These are phyloP conservation scores for Xylariomycetidae sp. DNA, from an alignment of 2,329 filamentous ascomycete genomes.

Conservation along the genomic window DNA sequence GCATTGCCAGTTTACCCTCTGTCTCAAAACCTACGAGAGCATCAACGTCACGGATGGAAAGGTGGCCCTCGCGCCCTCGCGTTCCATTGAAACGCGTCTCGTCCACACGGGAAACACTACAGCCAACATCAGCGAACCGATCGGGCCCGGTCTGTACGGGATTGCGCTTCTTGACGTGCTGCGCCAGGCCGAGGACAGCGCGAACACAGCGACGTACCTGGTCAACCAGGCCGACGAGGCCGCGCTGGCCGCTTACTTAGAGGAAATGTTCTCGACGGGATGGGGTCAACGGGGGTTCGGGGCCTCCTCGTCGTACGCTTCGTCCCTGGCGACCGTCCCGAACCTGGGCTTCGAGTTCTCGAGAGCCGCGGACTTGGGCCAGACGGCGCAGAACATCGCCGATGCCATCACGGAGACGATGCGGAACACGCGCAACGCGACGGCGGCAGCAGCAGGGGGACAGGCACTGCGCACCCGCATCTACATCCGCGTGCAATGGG, in stretches of 20 bases:
- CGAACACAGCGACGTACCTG: neutral
- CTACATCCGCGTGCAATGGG: slow-evolving; percentile 6
- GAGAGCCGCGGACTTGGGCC: slow-evolving; percentile 1
- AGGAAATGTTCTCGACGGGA: slow-evolving; percentile 1
- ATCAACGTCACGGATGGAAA: slow-evolving; percentile 2
- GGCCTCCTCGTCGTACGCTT: too few species aligned
- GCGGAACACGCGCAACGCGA: slow-evolving; percentile 3
- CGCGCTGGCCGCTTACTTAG: neutral
- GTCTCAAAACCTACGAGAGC: slow-evolving; percentile 7
- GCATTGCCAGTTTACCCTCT: slow-evolving; percentile 5
- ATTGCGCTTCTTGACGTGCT: neutral
- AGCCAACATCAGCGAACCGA: neutral
- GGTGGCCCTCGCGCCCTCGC: neutral
- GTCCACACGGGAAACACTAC: neutral
- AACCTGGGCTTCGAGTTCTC: slow-evolving; percentile 5
- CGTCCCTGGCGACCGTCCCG: neutral
- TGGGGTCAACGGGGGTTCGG: neutral
- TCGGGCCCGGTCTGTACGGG: neutral
- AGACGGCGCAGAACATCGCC: slow-evolving; percentile 3
- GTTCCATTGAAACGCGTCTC: neutral
- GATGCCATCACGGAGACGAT: slow-evolving; percentile 5
- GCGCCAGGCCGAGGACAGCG: neutral
- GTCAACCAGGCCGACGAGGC: neutral
- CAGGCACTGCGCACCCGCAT: slow-evolving; percentile 1
- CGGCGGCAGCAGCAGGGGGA: neutral